These are phyloP conservation scores for Pseudocercospora crystallina DNA, from an alignment of 2,329 filamentous ascomycete species.

Conservation along the genomic window DNA sequence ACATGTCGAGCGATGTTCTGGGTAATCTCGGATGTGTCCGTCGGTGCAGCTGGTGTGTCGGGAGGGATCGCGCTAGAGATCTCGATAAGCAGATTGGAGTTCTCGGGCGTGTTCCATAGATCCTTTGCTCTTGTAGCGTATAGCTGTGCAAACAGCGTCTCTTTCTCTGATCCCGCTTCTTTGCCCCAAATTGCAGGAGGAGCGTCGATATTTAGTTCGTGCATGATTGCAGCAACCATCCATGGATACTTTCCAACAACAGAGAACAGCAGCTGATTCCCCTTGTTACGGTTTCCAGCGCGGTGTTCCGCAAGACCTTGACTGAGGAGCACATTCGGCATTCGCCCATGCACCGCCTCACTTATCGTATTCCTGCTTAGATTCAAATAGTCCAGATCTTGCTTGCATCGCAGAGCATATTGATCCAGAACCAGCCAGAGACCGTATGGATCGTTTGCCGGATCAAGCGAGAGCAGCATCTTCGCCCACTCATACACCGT, in stretches of 20 bases:
- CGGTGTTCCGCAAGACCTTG: constrained; percentile 74
- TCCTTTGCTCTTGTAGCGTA: constrained; percentile 77
- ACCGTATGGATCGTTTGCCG: constrained; percentile 74
- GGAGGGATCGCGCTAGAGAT: constrained; percentile 58
- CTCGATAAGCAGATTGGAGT: constrained; percentile 66
- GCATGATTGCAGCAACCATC: constrained; percentile 78
- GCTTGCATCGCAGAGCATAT: constrained; percentile 76
- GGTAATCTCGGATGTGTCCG: constrained; percentile 42
- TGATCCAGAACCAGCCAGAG: constrained; percentile 79
- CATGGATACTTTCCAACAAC: constrained; percentile 78
- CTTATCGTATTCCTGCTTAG: constrained; percentile 58
- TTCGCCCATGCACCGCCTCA: constrained; percentile 49
- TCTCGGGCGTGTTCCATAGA: constrained; percentile 79
- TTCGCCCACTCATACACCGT: constrained; percentile 95
- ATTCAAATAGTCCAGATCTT: constrained; percentile 73
- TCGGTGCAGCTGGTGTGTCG: constrained; percentile 44
- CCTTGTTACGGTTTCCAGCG: constrained; percentile 63
- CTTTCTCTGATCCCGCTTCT: constrained; percentile 62
- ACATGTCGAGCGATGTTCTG: constrained; percentile 70
- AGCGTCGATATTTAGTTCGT: constrained; percentile 72
- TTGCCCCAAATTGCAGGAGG: constrained; percentile 83
- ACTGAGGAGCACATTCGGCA: constrained; percentile 74
- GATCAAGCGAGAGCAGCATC: constrained; percentile 72
- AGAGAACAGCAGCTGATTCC: constrained; percentile 62
- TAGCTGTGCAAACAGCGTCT: constrained; percentile 70